Evolutionary conservation across 768 basidiomycete species (phyloP).

Genomic region (Rhodocollybia butyracea): DNA sequence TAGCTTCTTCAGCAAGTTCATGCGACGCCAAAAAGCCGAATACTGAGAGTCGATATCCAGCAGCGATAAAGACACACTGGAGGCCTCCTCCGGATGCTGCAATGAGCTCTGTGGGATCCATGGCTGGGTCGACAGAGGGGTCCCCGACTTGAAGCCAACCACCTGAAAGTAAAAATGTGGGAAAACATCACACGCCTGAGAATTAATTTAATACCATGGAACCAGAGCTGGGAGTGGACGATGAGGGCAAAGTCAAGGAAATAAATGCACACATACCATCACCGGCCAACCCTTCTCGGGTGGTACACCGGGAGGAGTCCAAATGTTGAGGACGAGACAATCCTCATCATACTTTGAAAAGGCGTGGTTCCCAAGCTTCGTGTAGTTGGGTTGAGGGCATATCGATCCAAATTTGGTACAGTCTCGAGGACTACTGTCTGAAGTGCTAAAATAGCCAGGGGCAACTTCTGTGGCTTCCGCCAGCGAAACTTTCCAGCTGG

Average conservation of each 20-base stretch:
- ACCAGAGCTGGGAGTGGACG: no score
- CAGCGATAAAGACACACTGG: slow-evolving; percentile 6
- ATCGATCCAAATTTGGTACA: slow-evolving; percentile 8
- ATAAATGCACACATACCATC: no score
- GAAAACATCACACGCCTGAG: no score
- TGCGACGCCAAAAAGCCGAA: slow-evolving; percentile 7
- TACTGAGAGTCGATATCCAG: slow-evolving; percentile 8
- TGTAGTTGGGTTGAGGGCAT: slow-evolving; percentile 8
- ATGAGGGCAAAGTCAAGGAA: no score
- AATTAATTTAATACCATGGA: slow-evolving; percentile 11
- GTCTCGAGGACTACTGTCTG: slow-evolving; percentile 1
- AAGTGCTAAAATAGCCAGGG: background rate
- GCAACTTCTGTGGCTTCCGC: slow-evolving; percentile 6
- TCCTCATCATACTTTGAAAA: slow-evolving; percentile 5
- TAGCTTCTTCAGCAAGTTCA: slow-evolving; percentile 6
- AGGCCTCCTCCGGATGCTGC: slow-evolving; percentile 2
- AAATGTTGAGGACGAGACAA: slow-evolving; percentile 5
- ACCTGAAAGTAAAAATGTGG: no score
- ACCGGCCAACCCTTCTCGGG: slow-evolving; percentile 10
- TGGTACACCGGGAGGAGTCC: slow-evolving; percentile 5
- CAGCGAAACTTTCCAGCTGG: slow-evolving; percentile 6
- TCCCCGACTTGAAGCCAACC: slow-evolving; percentile 11
- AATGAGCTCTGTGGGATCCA: slow-evolving; percentile 10
- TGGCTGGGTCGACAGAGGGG: slow-evolving; percentile 5
- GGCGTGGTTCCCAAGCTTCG: slow-evolving; percentile 4